phyloP scores from a whole-genome alignment of 2,329 filamentous ascomycete species.

The Aspergillus sp. region DNA sequence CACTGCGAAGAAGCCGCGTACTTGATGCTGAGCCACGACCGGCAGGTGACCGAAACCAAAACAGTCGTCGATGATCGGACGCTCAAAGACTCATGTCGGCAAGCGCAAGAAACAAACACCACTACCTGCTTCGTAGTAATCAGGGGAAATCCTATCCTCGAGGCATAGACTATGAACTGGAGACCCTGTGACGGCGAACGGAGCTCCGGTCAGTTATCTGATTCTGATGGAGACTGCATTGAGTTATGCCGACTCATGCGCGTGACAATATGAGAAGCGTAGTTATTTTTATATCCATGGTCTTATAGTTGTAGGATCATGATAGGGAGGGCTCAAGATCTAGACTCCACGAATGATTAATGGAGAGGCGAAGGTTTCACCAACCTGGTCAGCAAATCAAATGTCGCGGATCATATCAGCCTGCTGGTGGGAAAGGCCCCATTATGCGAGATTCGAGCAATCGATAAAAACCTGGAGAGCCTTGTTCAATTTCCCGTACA shows the following conservation, averaged over 20 bases:
- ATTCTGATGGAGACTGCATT: background rate
- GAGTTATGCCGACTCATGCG: background rate
- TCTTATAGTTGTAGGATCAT: background rate
- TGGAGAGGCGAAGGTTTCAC: constrained; percentile 12
- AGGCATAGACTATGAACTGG: background rate
- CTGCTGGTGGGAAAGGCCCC: background rate
- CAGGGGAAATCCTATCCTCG: too few relatives aligned
- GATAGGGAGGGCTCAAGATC: background rate
- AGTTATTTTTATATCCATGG: background rate
- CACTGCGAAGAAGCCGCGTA: background rate
- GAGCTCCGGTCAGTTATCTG: background rate
- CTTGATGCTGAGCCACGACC: background rate
- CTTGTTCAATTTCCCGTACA: background rate
- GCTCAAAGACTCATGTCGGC: background rate
- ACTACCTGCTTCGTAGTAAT: too few relatives aligned
- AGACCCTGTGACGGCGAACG: background rate
- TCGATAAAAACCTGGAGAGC: background rate
- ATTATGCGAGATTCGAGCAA: background rate
- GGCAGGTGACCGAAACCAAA: background rate
- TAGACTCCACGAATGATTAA: constrained; percentile 3
- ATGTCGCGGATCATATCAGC: background rate
- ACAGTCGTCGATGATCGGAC: background rate
- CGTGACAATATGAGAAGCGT: background rate
- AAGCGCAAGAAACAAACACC: too few relatives aligned
- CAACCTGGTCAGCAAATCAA: background rate